phyloP scores from a whole-genome alignment of 2,329 filamentous ascomycete species.

The Xylariaceae sp. region DNA sequence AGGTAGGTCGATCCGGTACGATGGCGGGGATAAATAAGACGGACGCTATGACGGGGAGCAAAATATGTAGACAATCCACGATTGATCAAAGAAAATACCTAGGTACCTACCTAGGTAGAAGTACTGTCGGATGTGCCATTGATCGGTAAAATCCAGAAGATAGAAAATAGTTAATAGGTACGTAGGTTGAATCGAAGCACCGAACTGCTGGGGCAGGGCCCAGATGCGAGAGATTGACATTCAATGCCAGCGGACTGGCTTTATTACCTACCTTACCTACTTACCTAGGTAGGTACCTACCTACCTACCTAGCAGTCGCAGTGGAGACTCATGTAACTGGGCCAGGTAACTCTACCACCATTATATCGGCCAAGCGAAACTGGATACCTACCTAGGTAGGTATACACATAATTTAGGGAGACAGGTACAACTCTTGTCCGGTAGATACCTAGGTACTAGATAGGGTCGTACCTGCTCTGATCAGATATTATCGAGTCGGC shows the following conservation, averaged over 20 bases:
- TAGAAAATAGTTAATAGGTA: no score
- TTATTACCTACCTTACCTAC: neutral
- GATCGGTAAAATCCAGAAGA: neutral
- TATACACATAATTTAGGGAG: neutral
- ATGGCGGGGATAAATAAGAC: neutral
- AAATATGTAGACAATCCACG: neutral
- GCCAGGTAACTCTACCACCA: no score
- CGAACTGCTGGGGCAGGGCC: neutral
- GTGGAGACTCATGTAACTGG: conserved; percentile 20
- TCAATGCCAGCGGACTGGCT: neutral
- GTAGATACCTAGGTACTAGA: no score
- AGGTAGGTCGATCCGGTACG: neutral
- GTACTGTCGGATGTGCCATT: neutral
- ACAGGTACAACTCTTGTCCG: neutral
- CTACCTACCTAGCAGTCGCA: neutral
- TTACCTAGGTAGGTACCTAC: no score
- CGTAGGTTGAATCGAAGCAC: no score
- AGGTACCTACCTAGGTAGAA: neutral
- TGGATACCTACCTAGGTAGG: conserved; percentile 4
- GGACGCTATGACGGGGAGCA: neutral
- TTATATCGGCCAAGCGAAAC: conserved; percentile 10
- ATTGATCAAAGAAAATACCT: neutral
- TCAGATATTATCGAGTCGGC: neutral
- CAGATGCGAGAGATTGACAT: neutral
- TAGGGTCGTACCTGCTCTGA: neutral